These are phyloP conservation scores for Pseudogymnoascus destructans DNA, from an alignment of 2,329 filamentous ascomycete genomes.

Conservation along the genomic window DNA sequence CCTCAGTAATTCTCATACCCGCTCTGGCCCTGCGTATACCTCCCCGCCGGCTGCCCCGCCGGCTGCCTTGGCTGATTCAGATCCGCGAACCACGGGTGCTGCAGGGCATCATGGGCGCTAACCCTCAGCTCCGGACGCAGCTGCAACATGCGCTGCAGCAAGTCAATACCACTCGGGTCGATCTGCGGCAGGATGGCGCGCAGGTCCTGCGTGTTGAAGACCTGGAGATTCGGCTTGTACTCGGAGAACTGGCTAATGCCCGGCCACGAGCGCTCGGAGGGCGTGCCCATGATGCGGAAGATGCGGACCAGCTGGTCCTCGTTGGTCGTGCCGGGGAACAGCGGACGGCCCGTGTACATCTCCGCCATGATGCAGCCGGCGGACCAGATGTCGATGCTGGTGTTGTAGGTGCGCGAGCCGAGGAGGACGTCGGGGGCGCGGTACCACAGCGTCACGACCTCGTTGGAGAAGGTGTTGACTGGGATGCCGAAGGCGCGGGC, in stretches of 20 bases:
- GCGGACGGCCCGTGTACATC: slow-evolving; percentile 91
- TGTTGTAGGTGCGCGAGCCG: slow-evolving; percentile 92
- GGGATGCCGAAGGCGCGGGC: slow-evolving; percentile 92
- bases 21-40: slow-evolving; percentile 5
- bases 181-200: slow-evolving; percentile 80
- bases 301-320: slow-evolving; percentile 96
- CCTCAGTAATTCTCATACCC: slow-evolving; percentile 4
- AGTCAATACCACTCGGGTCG: slow-evolving; percentile 72
- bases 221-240: slow-evolving; percentile 90
- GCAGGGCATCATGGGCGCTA: slow-evolving; percentile 71
- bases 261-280: slow-evolving; percentile 89
- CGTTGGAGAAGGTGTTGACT: slow-evolving; percentile 96
- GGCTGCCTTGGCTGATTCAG: slow-evolving; percentile 45
- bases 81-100: slow-evolving; percentile 87
- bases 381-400: slow-evolving; percentile 99
- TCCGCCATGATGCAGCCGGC: slow-evolving; percentile 99
- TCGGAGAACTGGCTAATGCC: slow-evolving; percentile 93
- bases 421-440: slow-evolving; percentile 90
- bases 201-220: slow-evolving; percentile 86
- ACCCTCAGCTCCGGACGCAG: slow-evolving; percentile 83
- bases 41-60: neutral
- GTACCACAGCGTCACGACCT: slow-evolving; percentile 97
- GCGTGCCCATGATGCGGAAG: slow-evolving; percentile 97
- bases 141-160: slow-evolving; percentile 84
- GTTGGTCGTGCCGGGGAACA: slow-evolving; percentile 96